These are phyloP conservation scores for Termitomyces sp. DNA, from an alignment of 768 basidiomycete species.

Conservation along the genomic window DNA sequence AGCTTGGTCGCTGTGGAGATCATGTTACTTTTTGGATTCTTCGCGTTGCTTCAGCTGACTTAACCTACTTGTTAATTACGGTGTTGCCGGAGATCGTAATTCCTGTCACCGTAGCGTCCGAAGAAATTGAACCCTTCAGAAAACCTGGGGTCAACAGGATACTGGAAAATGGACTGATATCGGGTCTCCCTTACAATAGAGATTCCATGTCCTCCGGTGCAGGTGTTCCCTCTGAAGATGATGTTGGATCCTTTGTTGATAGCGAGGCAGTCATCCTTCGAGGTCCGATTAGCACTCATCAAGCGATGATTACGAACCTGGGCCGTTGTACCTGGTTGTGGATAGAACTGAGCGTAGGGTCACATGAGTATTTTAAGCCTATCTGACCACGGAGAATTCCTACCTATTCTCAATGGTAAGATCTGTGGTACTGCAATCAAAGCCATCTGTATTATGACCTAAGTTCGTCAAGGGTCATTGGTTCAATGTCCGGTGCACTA, in stretches of 20 bases:
- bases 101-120: slow-evolving; percentile 39
- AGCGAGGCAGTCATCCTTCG: slow-evolving; percentile 60
- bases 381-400: neutral
- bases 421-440: slow-evolving; percentile 35
- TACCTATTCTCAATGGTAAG: slow-evolving; percentile 41
- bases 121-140: slow-evolving; percentile 51
- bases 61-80: slow-evolving; percentile 47
- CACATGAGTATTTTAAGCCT: neutral
- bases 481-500: neutral
- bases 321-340: slow-evolving; percentile 32
- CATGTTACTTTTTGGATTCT: neutral
- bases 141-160: slow-evolving; percentile 27
- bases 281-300: neutral
- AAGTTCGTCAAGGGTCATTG: neutral
- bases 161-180: slow-evolving; percentile 23
- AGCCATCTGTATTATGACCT: slow-evolving; percentile 51
- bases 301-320: neutral
- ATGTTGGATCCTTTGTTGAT: slow-evolving; percentile 42
- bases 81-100: slow-evolving; percentile 49
- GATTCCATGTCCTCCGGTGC: slow-evolving; percentile 61
- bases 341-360: slow-evolving; percentile 20
- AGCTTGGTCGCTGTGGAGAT: slow-evolving; percentile 38
- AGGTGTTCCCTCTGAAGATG: slow-evolving; percentile 46
- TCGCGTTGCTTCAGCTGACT: neutral
- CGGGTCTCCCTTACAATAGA: slow-evolving; percentile 46